Evolutionary conservation across 306 rosid genomes (phyloP), one percentile per base, ranked within the genome.

Genomic region (Hippophae tibetana): DNA sequence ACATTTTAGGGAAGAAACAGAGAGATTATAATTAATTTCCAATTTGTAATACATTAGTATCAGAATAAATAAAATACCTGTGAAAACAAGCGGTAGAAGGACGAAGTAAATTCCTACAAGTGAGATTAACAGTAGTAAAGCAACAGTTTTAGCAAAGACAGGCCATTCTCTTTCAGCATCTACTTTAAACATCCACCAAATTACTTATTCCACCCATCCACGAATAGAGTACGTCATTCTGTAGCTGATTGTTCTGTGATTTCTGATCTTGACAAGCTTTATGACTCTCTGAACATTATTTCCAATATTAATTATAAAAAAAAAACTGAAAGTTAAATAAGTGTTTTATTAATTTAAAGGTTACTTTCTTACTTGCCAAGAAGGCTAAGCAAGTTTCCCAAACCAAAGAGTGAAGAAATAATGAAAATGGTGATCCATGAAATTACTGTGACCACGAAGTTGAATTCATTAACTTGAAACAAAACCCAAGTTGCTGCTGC

Each of bases 401-500:
- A 83, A 52, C 81, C 68, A 71, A 85, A 89, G 43, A 75, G n/a
- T 0, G 78, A 76, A 71, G 77, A 40, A 56, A 75, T 58, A 57
- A 79, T 5, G n/a, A 68, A 10, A 57, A 83, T 73, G 60, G 69
- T 67, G 5, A 69, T 38, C 84, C 86, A 81, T 13, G 90, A 82
- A 56, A 81, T 12, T 10, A 88, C 48, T 9, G 86, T 76, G 59
- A 80, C 53, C 64, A 78, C n/a, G n/a, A n/a, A 76, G 62, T 75
- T 77, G 82, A 79, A 85, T 11, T 60, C 67, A 54, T 67, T 81
- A 13, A 77, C 78, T 75, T 82, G 47, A 60, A 85, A 69, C 60
- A 81, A 62, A 12, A 75, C 69, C 94, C 90, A 89, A 13, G 62
- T 56, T 65, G 71, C 69, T n/a, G 90, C 69, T n/a, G 90, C 81